Evolutionary conservation across 2,329 filamentous ascomycete genomes (phyloP).

Genomic region (Ophiostoma sp.): DNA sequence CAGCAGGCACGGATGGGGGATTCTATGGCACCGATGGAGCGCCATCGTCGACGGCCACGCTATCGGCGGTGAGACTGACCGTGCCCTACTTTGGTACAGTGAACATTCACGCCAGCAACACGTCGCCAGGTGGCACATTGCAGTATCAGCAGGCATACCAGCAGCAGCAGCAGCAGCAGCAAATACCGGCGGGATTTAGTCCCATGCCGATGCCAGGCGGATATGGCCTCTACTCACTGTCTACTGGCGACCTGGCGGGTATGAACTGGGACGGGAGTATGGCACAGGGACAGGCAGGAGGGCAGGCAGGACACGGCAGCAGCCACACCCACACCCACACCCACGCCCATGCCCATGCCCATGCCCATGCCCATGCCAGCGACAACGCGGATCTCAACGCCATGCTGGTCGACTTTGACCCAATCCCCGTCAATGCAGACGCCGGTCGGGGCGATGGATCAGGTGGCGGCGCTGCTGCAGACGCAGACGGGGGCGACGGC

Average conservation of each 20-base stretch:
- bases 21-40: not conserved
- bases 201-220: not conserved
- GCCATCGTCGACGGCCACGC: not conserved
- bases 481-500: conserved; percentile 3
- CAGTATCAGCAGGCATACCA: conserved; percentile 9
- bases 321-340: no score
- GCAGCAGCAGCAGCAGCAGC: conserved; percentile 15
- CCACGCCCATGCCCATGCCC: no score
- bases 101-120: conserved; percentile 36
- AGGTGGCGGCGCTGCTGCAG: not conserved
- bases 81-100: conserved; percentile 46
- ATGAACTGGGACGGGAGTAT: conserved; percentile 16
- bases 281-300: not conserved
- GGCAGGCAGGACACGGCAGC: not conserved
- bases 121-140: not conserved
- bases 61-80: conserved; percentile 36
- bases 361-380: not conserved
- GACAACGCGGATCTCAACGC: conserved; percentile 23
- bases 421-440: conserved; percentile 15
- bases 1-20: not conserved
- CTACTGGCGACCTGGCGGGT: not conserved
- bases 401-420: conserved; percentile 28
- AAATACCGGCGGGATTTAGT: not conserved
- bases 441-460: not conserved
- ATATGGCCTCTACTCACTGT: not conserved